Evolutionary conservation across 768 basidiomycete genomes (phyloP), one percentile per base, ranked within the genome.

Genomic region (Coprinellus micaceus): DNA sequence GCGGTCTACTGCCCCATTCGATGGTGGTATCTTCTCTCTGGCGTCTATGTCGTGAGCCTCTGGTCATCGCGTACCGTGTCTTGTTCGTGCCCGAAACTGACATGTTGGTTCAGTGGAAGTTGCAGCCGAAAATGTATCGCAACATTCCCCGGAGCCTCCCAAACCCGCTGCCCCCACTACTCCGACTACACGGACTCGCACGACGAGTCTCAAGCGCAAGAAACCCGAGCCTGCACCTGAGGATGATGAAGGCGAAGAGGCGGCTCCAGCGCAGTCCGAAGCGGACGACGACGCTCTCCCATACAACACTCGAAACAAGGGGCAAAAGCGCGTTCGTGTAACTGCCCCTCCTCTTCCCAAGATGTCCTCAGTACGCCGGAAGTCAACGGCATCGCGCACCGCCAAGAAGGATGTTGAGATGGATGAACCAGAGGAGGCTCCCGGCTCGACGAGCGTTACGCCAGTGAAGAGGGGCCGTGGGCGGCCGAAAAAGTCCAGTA

Each of bases 251-350:
- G 33, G 13, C n/a, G n/a, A n/a, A n/a, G n/a, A n/a, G n/a, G n/a
- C n/a, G n/a, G n/a, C n/a, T n/a, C n/a, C n/a, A n/a, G n/a, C n/a
- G n/a, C n/a, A n/a, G n/a, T n/a, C n/a, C n/a, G n/a, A n/a, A n/a
- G n/a, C 44, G 13, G 28, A 9, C 1, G 15, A 19, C 47, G 47
- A 48, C 47, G 47, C 25, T n/a, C 28, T 48, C 17, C 47, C 24
- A 9, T 52, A 52, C 37, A 52, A 52, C 24, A 52, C 51, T n/a
- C n/a, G 51, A 12, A 30, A 52, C 24, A 52, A 52, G 21, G 51
- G 51, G 1, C 37, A 39, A 28, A 52, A 52, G 51, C 33, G 51
- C n/a, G 51, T 52, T 6, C 29, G 49, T 51, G 49, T 51, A 4
- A 33, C 49, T 4, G 49, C 49, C n/a, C 21, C 7, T 19, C 37